These are phyloP conservation scores for Musa schizocarpa DNA, from an alignment of 176 grass and related monocot genomes.

Conservation along the genomic window DNA sequence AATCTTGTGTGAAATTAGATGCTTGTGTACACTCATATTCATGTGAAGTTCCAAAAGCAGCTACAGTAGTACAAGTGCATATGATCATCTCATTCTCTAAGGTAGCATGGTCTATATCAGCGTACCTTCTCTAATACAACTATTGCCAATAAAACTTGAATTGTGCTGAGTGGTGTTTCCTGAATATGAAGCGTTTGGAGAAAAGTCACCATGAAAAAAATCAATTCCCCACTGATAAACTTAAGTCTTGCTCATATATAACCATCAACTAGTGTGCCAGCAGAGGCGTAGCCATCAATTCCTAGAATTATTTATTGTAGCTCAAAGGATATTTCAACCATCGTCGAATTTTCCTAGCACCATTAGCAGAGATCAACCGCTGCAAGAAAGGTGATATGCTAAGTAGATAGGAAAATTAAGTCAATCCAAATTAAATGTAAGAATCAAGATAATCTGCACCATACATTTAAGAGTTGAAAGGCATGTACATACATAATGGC, in stretches of 20 bases:
- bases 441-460: background rate
- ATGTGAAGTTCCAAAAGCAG: conserved; percentile 17
- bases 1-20: conserved; percentile 30
- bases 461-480: background rate
- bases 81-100: conserved; percentile 19
- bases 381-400: background rate
- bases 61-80: conserved; percentile 19
- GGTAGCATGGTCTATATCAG: conserved; percentile 3
- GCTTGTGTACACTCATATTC: conserved; percentile 24
- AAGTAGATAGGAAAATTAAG: background rate
- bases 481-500: background rate
- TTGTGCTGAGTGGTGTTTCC: conserved; percentile 28
- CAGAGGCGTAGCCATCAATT: background rate
- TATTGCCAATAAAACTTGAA: conserved; percentile 14
- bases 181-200: conserved; percentile 34
- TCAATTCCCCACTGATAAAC: conserved; percentile 36
- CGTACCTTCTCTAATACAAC: conserved; percentile 36
- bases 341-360: background rate
- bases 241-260: conserved; percentile 43
- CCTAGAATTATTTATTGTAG: background rate
- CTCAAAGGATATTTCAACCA: background rate
- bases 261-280: conserved; percentile 24
- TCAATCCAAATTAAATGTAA: background rate
- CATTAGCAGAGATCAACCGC: background rate
- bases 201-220: conserved; percentile 27